These are phyloP conservation scores for Ganoderma meredithae DNA, from an alignment of 1,284 basidiomycete species.

Conservation along the genomic window DNA sequence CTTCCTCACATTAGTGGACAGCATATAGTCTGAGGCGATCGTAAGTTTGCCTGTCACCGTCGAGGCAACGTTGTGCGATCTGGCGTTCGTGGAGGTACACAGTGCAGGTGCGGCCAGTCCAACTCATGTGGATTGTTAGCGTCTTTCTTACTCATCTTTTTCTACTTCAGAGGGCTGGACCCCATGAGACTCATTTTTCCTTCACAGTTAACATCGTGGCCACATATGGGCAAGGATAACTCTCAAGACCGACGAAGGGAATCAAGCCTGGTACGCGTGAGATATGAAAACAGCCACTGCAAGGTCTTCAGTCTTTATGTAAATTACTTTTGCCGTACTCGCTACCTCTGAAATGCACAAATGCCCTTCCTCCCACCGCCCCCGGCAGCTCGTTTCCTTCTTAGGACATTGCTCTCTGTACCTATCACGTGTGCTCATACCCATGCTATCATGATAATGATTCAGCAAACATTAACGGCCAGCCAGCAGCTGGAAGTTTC, in stretches of 20 bases:
- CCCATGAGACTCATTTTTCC: constrained; percentile 75
- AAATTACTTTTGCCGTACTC: too few relatives aligned
- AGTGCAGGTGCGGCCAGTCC: too few relatives aligned
- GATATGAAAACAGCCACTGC: too few relatives aligned
- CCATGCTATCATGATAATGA: not conserved
- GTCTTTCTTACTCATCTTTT: constrained; percentile 64
- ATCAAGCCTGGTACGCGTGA: too few relatives aligned
- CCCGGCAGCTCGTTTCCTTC: not conserved
- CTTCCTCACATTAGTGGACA: too few relatives aligned
- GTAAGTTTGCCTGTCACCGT: too few relatives aligned
- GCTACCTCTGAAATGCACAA: not conserved
- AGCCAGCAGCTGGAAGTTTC: not conserved
- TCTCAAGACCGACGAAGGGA: too few relatives aligned
- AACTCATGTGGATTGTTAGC: constrained; percentile 46
- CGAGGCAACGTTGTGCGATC: too few relatives aligned
- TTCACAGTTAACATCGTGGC: not conserved
- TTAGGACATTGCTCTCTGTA: not conserved
- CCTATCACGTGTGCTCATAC: constrained; percentile 9
- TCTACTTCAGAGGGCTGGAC: constrained; percentile 82
- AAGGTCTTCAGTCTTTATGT: too few relatives aligned
- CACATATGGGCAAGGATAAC: not conserved
- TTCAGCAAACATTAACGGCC: not conserved
- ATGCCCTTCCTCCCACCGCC: not conserved
- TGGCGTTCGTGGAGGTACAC: too few relatives aligned
- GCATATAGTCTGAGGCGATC: too few relatives aligned